Evolutionary conservation across 805 yeast genomes (phyloP).

Genomic region (Yarrowia sp.): DNA sequence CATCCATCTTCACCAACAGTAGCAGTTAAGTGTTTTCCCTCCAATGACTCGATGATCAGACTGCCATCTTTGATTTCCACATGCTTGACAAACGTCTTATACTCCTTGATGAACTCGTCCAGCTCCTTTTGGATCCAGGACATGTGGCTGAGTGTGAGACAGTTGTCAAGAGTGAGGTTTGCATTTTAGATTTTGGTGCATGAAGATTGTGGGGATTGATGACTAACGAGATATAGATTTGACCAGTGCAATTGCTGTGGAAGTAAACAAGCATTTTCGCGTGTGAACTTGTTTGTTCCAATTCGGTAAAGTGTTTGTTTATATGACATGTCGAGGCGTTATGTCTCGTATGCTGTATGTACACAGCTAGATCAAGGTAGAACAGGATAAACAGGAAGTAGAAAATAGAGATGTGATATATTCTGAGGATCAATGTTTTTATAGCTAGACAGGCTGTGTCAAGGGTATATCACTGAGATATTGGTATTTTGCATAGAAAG

Average conservation of each 20-base stretch:
- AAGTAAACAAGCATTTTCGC: not conserved
- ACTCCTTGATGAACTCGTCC: constrained; percentile 12
- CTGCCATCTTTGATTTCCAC: not conserved
- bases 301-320: not conserved
- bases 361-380: not conserved
- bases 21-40: not conserved
- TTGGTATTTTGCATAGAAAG: too few species aligned
- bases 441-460: too few species aligned
- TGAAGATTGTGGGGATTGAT: not conserved
- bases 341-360: not conserved
- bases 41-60: not conserved
- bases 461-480: too few species aligned
- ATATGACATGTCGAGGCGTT: not conserved
- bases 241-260: too few species aligned
- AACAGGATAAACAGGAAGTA: too few species aligned
- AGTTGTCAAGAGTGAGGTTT: not conserved
- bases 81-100: constrained; percentile 9
- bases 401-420: too few species aligned
- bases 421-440: too few species aligned
- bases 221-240: not conserved
- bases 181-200: not conserved
- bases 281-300: not conserved
- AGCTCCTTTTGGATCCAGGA: constrained; percentile 4
- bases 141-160: not conserved
- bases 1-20: constrained; percentile 10